Evolutionary conservation across 2,329 filamentous ascomycete genomes (phyloP), one percentile per base, ranked within the genome.

Genomic region (Trichoderma sp.): DNA sequence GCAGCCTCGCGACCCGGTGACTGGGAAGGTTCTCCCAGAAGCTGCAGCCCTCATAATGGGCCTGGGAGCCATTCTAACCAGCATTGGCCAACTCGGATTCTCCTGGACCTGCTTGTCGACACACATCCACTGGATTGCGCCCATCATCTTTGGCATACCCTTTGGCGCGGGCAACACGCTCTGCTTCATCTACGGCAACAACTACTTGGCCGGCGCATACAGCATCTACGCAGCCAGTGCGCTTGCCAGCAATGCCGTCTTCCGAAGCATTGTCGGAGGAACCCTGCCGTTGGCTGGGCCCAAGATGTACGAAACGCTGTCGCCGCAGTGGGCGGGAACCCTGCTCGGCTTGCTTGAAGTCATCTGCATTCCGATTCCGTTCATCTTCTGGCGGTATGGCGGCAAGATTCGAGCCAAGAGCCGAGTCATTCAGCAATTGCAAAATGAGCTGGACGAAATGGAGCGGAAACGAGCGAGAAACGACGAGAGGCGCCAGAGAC

Each of bases 71-170:
- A 77, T 96, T 1, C 81, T 93, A 1, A 89, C 91, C 0, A 91
- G 93, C 0, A 78, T 92, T 3, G 94, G 94, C 18, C 90, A 97
- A 78, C 86, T 97, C 28, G 91, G 90, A 78, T 97, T 97, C 76
- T 89, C 92, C 0, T 97, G 93, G 93, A 97, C 94, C 0, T 94
- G 90, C 70, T 87, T 93, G 0, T 94, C 94, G 0, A 81, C 80
- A 0, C 86, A 87, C 5, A 92, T 96, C 37, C 94, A 93, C 77
- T 96, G 92, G 90, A 89, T 93, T n/a, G 84, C 88, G 24, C 91
- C 92, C 1, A 90, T 96, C 59, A 82, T 92, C 0, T 92, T 92
- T 1, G 92, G 93, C 0, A 86, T 96, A 6, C 91, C 90, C 0
- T 96, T 96, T 73, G 92, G 92, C 11, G 84, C 86, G 0, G 93